Evolutionary conservation across 139 green algal species (phyloP).

Genomic region (Haematococcus lacustris): DNA sequence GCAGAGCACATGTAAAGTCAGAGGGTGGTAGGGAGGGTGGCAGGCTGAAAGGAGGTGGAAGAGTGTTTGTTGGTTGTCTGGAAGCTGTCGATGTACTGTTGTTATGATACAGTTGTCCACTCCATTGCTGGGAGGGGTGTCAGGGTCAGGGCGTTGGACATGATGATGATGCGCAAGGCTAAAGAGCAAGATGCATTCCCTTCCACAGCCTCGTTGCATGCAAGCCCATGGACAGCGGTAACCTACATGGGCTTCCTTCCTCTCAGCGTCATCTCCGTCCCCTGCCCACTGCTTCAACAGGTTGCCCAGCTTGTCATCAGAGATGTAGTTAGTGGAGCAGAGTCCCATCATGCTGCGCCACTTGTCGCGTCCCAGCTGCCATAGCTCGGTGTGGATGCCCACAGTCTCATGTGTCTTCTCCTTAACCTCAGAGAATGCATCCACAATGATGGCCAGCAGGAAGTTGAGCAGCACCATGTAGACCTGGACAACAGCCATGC

Average conservation of each 20-base stretch:
- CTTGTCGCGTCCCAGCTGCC: slow-evolving; percentile 48
- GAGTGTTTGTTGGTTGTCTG: too few relatives aligned
- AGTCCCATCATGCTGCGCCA: slow-evolving; percentile 46
- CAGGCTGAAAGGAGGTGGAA: too few relatives aligned
- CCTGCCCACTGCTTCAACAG: slow-evolving; percentile 61
- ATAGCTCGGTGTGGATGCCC: slow-evolving; percentile 65
- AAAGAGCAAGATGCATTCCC: too few relatives aligned
- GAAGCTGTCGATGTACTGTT: too few relatives aligned
- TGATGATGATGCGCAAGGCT: too few relatives aligned
- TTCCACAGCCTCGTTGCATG: too few relatives aligned
- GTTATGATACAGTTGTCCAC: too few relatives aligned
- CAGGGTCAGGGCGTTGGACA: too few relatives aligned
- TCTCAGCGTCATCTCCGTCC: slow-evolving; percentile 17
- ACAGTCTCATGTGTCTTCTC: slow-evolving; percentile 60
- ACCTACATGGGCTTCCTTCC: background rate
- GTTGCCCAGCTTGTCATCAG: slow-evolving; percentile 38
- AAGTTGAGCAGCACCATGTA: slow-evolving; percentile 91
- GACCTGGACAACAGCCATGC: slow-evolving; percentile 20
- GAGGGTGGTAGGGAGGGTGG: too few relatives aligned
- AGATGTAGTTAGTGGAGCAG: slow-evolving; percentile 45
- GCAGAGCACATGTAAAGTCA: too few relatives aligned
- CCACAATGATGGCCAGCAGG: slow-evolving; percentile 81
- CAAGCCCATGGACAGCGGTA: background rate
- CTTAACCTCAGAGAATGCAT: slow-evolving; percentile 75
- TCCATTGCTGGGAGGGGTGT: too few relatives aligned